A percentile compares a stretch with the other conserved stretches of the same genome.
phyloP scores from a whole-genome alignment of 805 yeast genomes.

The Starmera amethionina region DNA sequence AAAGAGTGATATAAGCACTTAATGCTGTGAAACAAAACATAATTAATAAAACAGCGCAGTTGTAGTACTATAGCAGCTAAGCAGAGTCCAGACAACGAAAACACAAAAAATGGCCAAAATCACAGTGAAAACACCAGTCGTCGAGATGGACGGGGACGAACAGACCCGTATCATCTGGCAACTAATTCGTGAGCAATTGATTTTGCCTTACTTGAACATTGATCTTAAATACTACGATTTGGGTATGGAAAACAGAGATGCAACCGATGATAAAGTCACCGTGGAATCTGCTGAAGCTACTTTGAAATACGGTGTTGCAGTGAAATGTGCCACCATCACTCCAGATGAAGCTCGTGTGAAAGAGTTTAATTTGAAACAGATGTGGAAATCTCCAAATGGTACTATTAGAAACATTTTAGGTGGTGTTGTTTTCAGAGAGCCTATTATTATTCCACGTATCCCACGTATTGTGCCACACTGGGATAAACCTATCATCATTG shows the following conservation, averaged over 20 bases:
- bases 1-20: too few species aligned
- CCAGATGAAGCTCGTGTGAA: conserved; percentile 94
- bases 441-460: conserved; percentile 80
- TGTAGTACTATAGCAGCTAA: neutral
- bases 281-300: conserved; percentile 86
- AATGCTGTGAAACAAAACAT: too few species aligned
- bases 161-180: conserved; percentile 97
- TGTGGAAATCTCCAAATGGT: conserved; percentile 98
- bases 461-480: conserved; percentile 87
- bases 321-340: conserved; percentile 97
- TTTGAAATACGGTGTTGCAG: conserved; percentile 81
- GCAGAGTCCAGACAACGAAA: neutral
- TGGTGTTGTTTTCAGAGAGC: conserved; percentile 96
- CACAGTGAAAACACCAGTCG: conserved; percentile 78
- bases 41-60: too few species aligned
- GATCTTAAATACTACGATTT: conserved; percentile 82
- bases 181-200: conserved; percentile 74
- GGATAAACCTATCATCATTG: conserved; percentile 93
- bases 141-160: conserved; percentile 97
- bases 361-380: conserved; percentile 83
- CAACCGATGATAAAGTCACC: conserved; percentile 83
- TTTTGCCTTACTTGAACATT: conserved; percentile 75
- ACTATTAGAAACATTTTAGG: conserved; percentile 93
- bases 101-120: conserved; percentile 36
- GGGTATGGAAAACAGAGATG: conserved; percentile 78